Evolutionary conservation across 495 filamentous ascomycete species (phyloP), one percentile per base, ranked within the genome.

Genomic region (Xylaria nigripes): DNA sequence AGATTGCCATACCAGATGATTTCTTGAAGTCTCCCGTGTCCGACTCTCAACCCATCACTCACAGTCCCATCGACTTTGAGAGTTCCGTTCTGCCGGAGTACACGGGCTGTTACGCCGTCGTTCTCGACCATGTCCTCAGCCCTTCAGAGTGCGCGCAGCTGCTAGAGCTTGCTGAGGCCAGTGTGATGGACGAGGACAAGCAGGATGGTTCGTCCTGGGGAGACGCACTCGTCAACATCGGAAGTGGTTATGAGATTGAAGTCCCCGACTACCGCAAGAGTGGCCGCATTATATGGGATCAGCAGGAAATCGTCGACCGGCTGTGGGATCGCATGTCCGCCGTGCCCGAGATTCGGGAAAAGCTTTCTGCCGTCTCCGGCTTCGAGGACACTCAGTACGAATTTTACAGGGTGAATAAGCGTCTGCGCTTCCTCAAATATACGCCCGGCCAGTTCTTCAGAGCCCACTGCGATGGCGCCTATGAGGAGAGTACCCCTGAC

Each of bases 341-440:
- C 0, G 69, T 61, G 18, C 61, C 62, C 13, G 64, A 68, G 19
- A 43, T 77, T 32, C 19, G 25, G 12, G 61, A 70, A 45, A 42
- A 60, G 23, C 46, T 74, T 32, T 56, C 24, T 10, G 55, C 59
- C 7, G 40, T 65, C 6, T 56, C 56, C 24, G 51, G 30, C 25
- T n/a, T 25, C 22, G 5, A 18, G 3, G 21, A 6, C 22, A 54
- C 46, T n/a, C 16, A 21, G 46, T 86, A 78, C 71, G 69, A 70
- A 51, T 68, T 89, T 49, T 72, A 75, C 0, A 58, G 82, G 34
- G 61, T 90, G 38, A 96, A 96, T 69, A 83, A 93, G 62, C 70
- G 90, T 42, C 76, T 96, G 74, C 72, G 90, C 29, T 92, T 95
- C 62, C 70, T 96, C 43, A 86, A 79, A 65, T 96, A 95, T 65